A percentile compares a stretch with the other conserved stretches of the same genome.
These are phyloP conservation scores for Musa schizocarpa DNA, from an alignment of 176 grass and related monocot genomes.

Conservation along the genomic window DNA sequence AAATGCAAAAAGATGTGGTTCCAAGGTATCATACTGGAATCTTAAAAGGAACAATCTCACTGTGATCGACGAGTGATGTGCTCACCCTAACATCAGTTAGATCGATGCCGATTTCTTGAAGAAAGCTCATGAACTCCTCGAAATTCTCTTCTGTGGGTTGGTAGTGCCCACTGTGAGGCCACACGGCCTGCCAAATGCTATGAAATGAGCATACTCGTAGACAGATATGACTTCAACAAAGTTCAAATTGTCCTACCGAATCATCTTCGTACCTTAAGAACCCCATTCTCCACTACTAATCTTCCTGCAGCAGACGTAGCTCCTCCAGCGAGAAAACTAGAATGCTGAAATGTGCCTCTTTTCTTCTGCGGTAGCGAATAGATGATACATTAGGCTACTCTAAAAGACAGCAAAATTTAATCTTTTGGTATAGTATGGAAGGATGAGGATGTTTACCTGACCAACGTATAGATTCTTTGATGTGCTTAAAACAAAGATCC, in stretches of 20 bases:
- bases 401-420: no score
- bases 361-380: conserved; percentile 49
- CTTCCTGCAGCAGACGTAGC: conserved; percentile 88
- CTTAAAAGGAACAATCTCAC: no score
- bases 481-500: conserved; percentile 94
- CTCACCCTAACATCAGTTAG: conserved; percentile 65
- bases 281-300: conserved; percentile 51
- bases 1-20: conserved; percentile 5
- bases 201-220: background rate
- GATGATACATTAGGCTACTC: background rate
- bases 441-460: conserved; percentile 13
- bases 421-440: background rate
- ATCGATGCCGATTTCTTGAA: conserved; percentile 49
- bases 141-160: conserved; percentile 79
- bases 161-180: conserved; percentile 89
- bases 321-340: conserved; percentile 94
- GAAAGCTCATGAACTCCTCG: conserved; percentile 70
- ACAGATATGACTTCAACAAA: background rate
- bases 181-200: conserved; percentile 36
- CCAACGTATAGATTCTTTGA: conserved; percentile 64
- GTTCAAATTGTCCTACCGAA: conserved; percentile 4
- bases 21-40: no score
- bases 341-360: conserved; percentile 92
- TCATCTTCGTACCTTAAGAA: conserved; percentile 38
- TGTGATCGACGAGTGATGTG: background rate